These are phyloP conservation scores for Melaleuca alternifolia DNA, from an alignment of 345 rosid species.

Conservation along the genomic window DNA sequence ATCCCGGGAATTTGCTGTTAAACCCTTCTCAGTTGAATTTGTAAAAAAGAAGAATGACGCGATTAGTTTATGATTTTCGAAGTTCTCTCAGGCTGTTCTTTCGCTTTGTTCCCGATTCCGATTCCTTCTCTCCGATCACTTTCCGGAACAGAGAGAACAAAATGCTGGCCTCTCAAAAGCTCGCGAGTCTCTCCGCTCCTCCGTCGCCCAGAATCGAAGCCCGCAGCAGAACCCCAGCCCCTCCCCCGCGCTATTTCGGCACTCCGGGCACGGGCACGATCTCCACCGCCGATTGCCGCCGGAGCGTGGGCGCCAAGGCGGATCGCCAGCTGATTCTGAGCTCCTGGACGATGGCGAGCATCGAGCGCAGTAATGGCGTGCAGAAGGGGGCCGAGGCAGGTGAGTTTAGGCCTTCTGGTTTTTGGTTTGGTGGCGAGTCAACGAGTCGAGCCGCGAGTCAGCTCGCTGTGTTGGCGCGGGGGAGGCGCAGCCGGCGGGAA, in stretches of 20 bases:
- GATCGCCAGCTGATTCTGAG: background rate
- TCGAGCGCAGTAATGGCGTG: background rate
- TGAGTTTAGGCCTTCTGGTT: slow-evolving; percentile 6
- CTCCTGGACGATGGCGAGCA: background rate
- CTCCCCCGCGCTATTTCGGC: background rate
- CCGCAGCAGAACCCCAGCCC: background rate
- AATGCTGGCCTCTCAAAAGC: background rate
- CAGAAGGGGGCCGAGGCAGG: background rate
- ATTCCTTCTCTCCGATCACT: background rate
- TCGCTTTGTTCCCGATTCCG: background rate
- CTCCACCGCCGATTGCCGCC: background rate
- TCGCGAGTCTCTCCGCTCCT: background rate
- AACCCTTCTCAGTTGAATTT: background rate
- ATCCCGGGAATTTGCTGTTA: background rate
- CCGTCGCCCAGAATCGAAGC: background rate
- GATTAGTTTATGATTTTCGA: background rate
- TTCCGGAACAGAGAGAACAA: background rate
- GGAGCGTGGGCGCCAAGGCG: background rate
- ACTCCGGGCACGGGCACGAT: background rate
- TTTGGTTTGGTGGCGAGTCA: background rate
- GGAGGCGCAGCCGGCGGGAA: background rate
- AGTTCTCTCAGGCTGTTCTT: background rate
- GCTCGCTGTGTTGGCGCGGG: background rate
- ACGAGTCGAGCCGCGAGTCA: background rate
- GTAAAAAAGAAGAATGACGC: background rate